Conservation (phyloP, 2,329 filamentous ascomycete genomes). For the Stagonosporopsis tanaceti region DNA sequence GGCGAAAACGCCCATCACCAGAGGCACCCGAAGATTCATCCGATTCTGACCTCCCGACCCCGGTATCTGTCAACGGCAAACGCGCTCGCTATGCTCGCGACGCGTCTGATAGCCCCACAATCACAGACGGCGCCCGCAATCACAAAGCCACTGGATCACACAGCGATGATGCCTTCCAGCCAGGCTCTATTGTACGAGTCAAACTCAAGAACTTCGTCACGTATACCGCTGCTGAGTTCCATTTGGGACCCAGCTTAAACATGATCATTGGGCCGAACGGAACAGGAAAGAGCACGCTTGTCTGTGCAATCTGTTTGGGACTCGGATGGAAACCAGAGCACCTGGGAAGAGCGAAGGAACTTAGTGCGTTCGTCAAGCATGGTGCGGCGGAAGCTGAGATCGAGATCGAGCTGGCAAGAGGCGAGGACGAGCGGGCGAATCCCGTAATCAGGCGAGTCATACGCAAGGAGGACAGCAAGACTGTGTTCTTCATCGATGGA, state of each 20-base stretch:
- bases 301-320: conserved; percentile 94
- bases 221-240: conserved; percentile 90
- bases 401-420: conserved; percentile 86
- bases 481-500: conserved; percentile 80
- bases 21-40: conserved; percentile 31
- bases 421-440: conserved; percentile 66
- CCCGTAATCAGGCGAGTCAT: conserved; percentile 79
- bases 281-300: conserved; percentile 95
- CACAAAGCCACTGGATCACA: conserved; percentile 17
- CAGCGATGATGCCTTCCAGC: conserved; percentile 53
- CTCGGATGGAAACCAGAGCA: conserved; percentile 75
- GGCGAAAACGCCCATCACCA: conserved; percentile 35
- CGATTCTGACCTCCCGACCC: conserved; percentile 28
- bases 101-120: conserved; percentile 36
- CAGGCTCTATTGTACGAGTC: conserved; percentile 89
- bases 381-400: conserved; percentile 79
- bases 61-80: conserved; percentile 38
- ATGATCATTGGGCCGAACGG: conserved; percentile 99
- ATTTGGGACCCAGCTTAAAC: conserved; percentile 89
- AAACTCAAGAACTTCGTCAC: conserved; percentile 91
- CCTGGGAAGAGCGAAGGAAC: conserved; percentile 83
- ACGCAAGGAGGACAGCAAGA: conserved; percentile 80
- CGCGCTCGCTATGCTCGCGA: conserved; percentile 41
- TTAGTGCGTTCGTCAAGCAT: conserved; percentile 93
- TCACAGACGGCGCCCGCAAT: conserved; percentile 12